These are phyloP conservation scores for Platanus orientalis DNA, from an alignment of 164 flowering plant species.

Conservation along the genomic window DNA sequence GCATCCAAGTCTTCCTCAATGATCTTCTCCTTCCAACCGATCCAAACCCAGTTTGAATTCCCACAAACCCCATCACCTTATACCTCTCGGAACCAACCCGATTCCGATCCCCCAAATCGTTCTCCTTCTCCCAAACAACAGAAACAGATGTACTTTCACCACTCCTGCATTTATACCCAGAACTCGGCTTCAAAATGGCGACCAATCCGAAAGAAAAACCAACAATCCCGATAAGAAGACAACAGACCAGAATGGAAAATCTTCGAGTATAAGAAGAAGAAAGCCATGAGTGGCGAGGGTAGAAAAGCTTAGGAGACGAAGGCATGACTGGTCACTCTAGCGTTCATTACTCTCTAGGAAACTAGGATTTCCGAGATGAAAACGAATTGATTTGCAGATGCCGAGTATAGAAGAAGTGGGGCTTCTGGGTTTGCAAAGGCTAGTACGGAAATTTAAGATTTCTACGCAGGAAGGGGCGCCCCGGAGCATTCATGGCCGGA, in stretches of 20 bases:
- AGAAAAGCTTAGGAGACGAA: constrained; percentile 56
- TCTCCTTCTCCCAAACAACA: constrained; percentile 56
- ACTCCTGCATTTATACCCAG: constrained; percentile 27
- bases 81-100: constrained; percentile 27
- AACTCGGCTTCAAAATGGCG: constrained; percentile 19
- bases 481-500: too few relatives aligned
- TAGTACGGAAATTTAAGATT: too few relatives aligned
- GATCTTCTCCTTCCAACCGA: constrained; percentile 73
- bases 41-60: constrained; percentile 89
- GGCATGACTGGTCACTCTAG: constrained; percentile 37
- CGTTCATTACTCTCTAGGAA: constrained; percentile 13
- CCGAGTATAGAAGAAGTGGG: too few relatives aligned
- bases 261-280: constrained; percentile 24
- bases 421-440: too few relatives aligned
- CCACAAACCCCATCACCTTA: constrained; percentile 93
- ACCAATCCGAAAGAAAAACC: constrained; percentile 50
- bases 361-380: too few relatives aligned
- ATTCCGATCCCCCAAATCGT: constrained; percentile 4
- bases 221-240: constrained; percentile 45
- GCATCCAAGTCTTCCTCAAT: constrained; percentile 90
- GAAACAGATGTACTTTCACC: constrained; percentile 50
- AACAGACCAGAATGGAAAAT: constrained; percentile 30
- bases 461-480: too few relatives aligned
- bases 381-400: too few relatives aligned
- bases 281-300: constrained; percentile 40